Evolutionary conservation across 78 protist species (phyloP).

Genomic region (Emiliania huxleyi): DNA sequence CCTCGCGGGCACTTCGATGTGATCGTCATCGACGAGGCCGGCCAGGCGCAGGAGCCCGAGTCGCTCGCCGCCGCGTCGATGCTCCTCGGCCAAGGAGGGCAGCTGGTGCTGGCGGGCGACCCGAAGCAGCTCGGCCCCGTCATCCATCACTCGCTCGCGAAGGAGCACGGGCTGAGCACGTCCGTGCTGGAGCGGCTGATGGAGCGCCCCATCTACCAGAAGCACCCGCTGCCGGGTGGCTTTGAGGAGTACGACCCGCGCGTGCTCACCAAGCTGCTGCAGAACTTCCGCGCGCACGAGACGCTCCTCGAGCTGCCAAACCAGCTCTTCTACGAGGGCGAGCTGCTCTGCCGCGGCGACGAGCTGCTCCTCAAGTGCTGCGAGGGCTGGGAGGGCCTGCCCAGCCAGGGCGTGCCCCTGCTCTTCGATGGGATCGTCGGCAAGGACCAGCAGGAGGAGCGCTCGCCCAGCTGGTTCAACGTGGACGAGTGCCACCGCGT

Average conservation of each 20-base stretch:
- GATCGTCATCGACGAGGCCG: slow-evolving; percentile 52
- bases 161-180: not conserved
- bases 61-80: not conserved
- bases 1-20: slow-evolving; percentile 12
- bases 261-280: slow-evolving; percentile 33
- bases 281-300: slow-evolving; percentile 55
- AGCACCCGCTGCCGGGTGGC: not conserved
- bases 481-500: not conserved
- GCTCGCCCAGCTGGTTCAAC: slow-evolving; percentile 58
- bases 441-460: slow-evolving; percentile 25
- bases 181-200: slow-evolving; percentile 45
- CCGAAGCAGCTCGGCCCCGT: slow-evolving; percentile 63
- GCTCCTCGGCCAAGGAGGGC: not conserved
- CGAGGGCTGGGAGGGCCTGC: not conserved
- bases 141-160: not conserved
- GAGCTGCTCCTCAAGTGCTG: too few relatives aligned
- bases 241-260: not conserved
- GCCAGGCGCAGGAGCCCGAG: slow-evolving; percentile 51
- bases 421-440: slow-evolving; percentile 46
- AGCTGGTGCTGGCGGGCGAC: slow-evolving; percentile 60
- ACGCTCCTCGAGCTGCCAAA: slow-evolving; percentile 33
- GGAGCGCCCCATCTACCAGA: not conserved
- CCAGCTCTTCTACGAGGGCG: slow-evolving; percentile 39
- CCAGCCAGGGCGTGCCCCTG: not conserved
- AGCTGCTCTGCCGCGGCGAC: slow-evolving; percentile 4